Evolutionary conservation across 495 filamentous ascomycete genomes (phyloP), one percentile per base, ranked within the genome.

Genomic region (Penicillium lagena): DNA sequence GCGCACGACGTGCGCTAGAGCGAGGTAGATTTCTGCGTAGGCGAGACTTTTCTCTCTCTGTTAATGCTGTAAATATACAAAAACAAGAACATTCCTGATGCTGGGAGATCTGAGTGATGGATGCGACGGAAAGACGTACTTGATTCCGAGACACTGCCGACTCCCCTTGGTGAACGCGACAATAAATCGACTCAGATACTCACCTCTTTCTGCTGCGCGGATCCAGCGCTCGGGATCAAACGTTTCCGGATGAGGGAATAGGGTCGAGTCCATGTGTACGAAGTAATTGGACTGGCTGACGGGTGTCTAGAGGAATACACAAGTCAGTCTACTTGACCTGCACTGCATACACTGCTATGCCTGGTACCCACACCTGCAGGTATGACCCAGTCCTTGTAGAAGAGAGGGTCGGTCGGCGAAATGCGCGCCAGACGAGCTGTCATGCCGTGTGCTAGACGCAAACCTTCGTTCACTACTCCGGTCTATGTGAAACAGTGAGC

Each of bases 191-290:
- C 49, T 40, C 17, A 76, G 47, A 27, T 54, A 36, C 30, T 58
- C 40, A 7, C 52, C 45, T 12, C 47, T 36, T 9, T 54, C 50
- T 9, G 42, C 38, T 5, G 60, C 55, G 7, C 52, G 46, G 15
- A 77, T 52, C 73, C 74, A 82, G 15, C 78, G 66, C 13, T 75
- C 66, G 0, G 79, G 78, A 11, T 61, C 44, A 49, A 75, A 79
- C 10, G 46, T 54, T 4, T 68, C 49, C 1, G 75, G 66, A 1
- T 73, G 50, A 0, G 74, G 72, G 46, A 77, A 80, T 9, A 78
- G 41, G 3, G 49, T 54, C 28, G 70, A 47, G 46, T 78, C 58
- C 40, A 60, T 64, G 48, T 78, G 75, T 8, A 75, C 59, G 43
- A 72, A 66, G 49, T 66, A 69, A 9, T 64, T 58, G 7, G 68